Base-by-base conservation (phyloP, 2,329 filamentous ascomycete genomes). In the Calonectria pauciramosa region DNA sequence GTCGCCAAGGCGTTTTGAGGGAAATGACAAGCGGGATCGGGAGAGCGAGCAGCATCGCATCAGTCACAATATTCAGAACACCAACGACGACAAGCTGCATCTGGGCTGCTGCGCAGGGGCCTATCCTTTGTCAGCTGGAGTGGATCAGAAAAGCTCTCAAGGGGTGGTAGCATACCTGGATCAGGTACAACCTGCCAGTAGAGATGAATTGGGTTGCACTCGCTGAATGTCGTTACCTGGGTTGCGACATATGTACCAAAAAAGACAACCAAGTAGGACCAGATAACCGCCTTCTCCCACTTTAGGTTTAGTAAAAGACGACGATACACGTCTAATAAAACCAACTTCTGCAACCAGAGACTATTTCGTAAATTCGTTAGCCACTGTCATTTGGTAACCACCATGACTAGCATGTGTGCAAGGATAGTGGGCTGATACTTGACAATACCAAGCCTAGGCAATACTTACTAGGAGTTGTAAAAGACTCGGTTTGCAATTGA, bases 1-100 rank as follows among this genome's bases (percentile, higher is more conserved):
- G 81, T 54, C 76, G 69, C 78, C 78, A 79, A 2, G 81, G 75
- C 0, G 80, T 80, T 64, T 82, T 82, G 20, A 84, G 74, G 9
- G 76, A 73, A 6, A 84, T 78, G 13, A 86, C 76, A 2, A 80
- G 51, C 1, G 80, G 77, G 20, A 82, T 74, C 0, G 82, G 82
- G 5, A 82, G 71, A 30, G 74, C 52, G 26, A 83, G 60, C 9
- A 83, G 77, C 76, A 81, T 81, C 4, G 82, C 49, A 59, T 84
- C 82, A 13, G 85, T 84, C 9, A 78, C 18, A 28, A 78, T 78
- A 18, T 78, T 78, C 38, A 78, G 72, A 20, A 78, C 77, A 4
- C 77, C 77, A 14, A 78, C 76, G n/a, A 78, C 76, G 13, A 78
- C 68, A 26, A 78, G 77, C 8, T 78, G 77, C 2, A 78, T 47